Base-by-base conservation (phyloP, 257 asterid species). In the Solanum bulbocastanum region DNA sequence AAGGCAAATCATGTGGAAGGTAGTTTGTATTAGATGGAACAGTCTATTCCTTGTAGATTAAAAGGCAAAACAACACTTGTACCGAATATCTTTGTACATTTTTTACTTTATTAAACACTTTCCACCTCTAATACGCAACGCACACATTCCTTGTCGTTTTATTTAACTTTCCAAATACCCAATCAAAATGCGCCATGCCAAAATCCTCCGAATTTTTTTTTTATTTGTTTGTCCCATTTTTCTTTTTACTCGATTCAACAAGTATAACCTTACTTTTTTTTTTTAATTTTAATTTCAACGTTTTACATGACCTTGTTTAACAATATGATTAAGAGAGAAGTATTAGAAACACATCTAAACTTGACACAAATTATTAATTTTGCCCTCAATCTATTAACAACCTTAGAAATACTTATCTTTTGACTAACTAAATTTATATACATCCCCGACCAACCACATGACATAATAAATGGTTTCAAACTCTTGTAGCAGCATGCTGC, bases 381-480 rank as follows among this genome's bases (percentile, higher is more conserved):
- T 49, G 1, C 0, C 58, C 0, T 0, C 3, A 15, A 52, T 18
- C 1, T 52, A 52, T 6, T 52, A 52, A 52, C 2, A 6, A 1
- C 1, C 10, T 2, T 56, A 56, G 18, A 56, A 56, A 3, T 18
- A 56, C 1, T 56, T 3, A 16, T 16, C 0, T 52, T 1, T 52
- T 18, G 62, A 52, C 3, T 2, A 2, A 52, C 0, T 52, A 52
- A 52, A 52, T 20, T 52, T 52, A 52, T 0, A 6, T 16, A 52
- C 22, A 52, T 52, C 1, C 1, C 8, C 9, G 4, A 16, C 10
- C 8, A 52, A 52, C 1, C 4, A 52, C 1, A 52, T 2, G 4
- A 2, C 4, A 52, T 18, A 18, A 8, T 4, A 52, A 52, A 2
- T 56, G 0, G 2, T 56, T 1, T 56, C 10, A 56, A 49, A 49